A percentile compares a stretch with the other conserved stretches of the same genome.
These are phyloP conservation scores for Dalbergia oliveri DNA, from an alignment of 306 rosid genomes.

Conservation along the genomic window DNA sequence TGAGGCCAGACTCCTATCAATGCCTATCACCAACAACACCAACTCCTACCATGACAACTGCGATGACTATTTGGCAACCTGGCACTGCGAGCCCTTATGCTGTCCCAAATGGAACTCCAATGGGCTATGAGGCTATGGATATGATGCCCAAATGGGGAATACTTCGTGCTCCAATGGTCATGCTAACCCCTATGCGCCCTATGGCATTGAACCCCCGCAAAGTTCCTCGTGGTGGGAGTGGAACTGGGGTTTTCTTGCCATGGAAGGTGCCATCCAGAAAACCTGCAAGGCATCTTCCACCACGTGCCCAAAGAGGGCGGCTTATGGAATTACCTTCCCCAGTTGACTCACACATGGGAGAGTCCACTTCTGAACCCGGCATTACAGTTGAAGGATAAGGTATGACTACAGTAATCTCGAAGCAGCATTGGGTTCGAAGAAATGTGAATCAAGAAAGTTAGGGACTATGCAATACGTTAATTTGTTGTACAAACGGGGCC, in stretches of 20 bases:
- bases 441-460: constrained; percentile 38
- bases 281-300: constrained; percentile 86
- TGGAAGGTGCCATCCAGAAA: constrained; percentile 77
- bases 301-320: constrained; percentile 83
- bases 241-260: constrained; percentile 97
- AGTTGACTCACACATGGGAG: constrained; percentile 54
- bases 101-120: constrained; percentile 59
- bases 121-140: constrained; percentile 66
- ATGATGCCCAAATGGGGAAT: constrained; percentile 77
- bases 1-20: constrained; percentile 63
- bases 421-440: constrained; percentile 50
- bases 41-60: constrained; percentile 52
- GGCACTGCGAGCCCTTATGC: constrained; percentile 54
- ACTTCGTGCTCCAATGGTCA: constrained; percentile 69
- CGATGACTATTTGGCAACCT: constrained; percentile 74
- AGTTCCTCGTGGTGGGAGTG: constrained; percentile 73
- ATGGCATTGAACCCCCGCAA: constrained; percentile 58
- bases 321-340: constrained; percentile 69
- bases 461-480: constrained; percentile 37
- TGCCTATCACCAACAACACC: constrained; percentile 66
- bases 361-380: constrained; percentile 64
- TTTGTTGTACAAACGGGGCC: constrained; percentile 62
- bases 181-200: constrained; percentile 78
- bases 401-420: constrained; percentile 36
- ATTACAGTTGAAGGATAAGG: constrained; percentile 54